Conservation (phyloP, 331 rosid species). For the Acacia pycnantha region DNA sequence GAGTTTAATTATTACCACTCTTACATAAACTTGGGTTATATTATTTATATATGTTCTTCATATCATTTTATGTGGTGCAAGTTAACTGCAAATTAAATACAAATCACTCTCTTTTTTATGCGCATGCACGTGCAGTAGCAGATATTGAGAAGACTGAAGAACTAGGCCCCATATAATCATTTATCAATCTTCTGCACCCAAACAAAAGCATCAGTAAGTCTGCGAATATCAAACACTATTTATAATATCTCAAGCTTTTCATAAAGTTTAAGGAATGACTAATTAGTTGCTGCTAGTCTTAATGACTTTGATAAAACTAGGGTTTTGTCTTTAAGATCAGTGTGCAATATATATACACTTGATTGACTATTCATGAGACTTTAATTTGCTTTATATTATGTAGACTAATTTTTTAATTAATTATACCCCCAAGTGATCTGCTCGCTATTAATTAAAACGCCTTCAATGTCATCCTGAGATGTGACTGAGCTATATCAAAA, state of each 20-base stretch:
- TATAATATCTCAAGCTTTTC: slow-evolving; percentile 21
- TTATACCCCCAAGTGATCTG: neutral
- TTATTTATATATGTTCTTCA: neutral
- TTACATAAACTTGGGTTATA: neutral
- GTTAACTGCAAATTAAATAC: neutral
- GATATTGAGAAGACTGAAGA: neutral
- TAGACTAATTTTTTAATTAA: no score
- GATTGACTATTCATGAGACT: neutral
- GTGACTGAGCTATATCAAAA: neutral
- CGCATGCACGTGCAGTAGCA: slow-evolving; percentile 28
- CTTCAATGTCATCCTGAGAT: neutral
- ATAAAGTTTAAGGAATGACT: slow-evolving; percentile 38
- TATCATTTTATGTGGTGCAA: slow-evolving; percentile 16
- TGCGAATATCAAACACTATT: neutral
- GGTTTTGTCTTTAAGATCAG: neutral
- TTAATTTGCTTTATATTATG: neutral
- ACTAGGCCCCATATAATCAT: neutral
- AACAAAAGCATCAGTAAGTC: slow-evolving; percentile 4
- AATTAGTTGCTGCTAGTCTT: slow-evolving; percentile 25
- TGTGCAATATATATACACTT: neutral
- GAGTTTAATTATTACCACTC: neutral
- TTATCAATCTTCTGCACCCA: neutral
- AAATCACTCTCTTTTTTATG: neutral
- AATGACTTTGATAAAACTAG: slow-evolving; percentile 9
- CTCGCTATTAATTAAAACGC: no score